Percentiles rank a stretch among this genome's conserved stretches.
phyloP scores from a whole-genome alignment of 805 yeast genomes.

The Zygoascus biomembranicola region DNA sequence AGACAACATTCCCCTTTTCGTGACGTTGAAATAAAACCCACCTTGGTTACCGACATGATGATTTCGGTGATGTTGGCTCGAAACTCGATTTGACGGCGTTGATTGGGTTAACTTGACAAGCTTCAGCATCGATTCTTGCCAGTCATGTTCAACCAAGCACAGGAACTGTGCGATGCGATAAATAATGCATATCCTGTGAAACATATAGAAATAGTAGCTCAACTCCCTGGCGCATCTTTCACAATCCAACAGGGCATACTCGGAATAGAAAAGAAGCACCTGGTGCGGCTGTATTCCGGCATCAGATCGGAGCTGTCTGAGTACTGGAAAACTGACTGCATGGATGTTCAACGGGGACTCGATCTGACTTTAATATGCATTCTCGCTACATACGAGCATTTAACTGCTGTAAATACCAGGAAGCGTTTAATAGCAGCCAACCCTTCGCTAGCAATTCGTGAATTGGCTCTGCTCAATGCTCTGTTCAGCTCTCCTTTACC shows the following conservation, averaged over 20 bases:
- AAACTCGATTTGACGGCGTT: not conserved
- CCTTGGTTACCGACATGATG: not conserved
- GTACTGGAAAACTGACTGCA: not conserved
- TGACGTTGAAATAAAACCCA: not conserved
- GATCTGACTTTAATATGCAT: constrained; percentile 18
- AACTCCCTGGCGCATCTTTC: not conserved
- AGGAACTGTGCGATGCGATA: not conserved
- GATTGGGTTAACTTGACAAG: not conserved
- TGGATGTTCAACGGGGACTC: not conserved
- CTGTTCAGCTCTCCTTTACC: constrained; percentile 27
- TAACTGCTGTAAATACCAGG: constrained; percentile 23
- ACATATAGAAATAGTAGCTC: constrained; percentile 12
- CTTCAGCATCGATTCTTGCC: not conserved
- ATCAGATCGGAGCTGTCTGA: constrained; percentile 6
- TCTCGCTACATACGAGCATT: constrained; percentile 26
- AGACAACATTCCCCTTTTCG: not conserved
- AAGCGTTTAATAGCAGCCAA: constrained; percentile 14
- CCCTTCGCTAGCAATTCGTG: constrained; percentile 10
- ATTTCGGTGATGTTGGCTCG: not conserved
- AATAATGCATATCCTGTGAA: not conserved
- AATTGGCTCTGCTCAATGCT: constrained; percentile 21
- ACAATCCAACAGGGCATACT: constrained; percentile 17
- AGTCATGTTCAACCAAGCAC: not conserved
- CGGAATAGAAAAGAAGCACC: constrained; percentile 18
- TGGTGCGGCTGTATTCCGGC: constrained; percentile 12